Base-by-base conservation (phyloP, 2,329 filamentous ascomycete genomes). In the Thielaviopsis punctulata region DNA sequence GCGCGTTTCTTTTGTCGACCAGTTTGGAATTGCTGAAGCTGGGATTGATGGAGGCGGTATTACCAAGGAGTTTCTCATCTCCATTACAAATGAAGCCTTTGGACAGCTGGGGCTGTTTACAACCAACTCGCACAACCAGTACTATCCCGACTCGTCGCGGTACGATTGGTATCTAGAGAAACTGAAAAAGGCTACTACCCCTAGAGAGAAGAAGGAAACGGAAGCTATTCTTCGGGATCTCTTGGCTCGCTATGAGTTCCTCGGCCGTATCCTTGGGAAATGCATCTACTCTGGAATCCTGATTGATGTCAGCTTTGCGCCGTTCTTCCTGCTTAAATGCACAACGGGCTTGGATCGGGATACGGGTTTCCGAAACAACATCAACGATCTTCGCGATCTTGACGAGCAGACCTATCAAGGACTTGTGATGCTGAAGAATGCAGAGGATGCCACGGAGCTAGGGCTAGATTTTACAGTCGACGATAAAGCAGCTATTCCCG, bases 291-390 rank as follows among this genome's bases (percentile, higher is more conserved):
- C 98, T 68, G 89, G 89, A 0, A 96, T 98, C 45, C 73, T 98
- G 2, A 82, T 96, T 46, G 89, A 98, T 65, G 82, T 95, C 55
- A 80, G 80, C 49, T 98, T 98, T 69, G 89, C 90, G 1, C 82
- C 86, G 0, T 98, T 98, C 69, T 98, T 98, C 68, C 75, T 98
- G 6, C 76, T 95, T 55, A 95, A 96, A 64, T 98, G 92, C 92
- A 69, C 68, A 30, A 80, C 79, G 30, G 76, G 80, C 1, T 73
- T 82, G 18, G 80, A 77, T 58, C 83, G 79, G 9, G 19, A 48
- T 19, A 46, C 25, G 15, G 43, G 21, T 21, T 95, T 94, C 67
- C 84, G 88, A 49, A 84, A 88, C n/a, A 95, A 86, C 58, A 76
- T 98, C 60, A 95, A 98, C 63, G 92, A 98, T 61, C 71, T 98